phyloP scores from a whole-genome alignment of 2,329 filamentous ascomycete genomes.

The Fusarium metavorans region DNA sequence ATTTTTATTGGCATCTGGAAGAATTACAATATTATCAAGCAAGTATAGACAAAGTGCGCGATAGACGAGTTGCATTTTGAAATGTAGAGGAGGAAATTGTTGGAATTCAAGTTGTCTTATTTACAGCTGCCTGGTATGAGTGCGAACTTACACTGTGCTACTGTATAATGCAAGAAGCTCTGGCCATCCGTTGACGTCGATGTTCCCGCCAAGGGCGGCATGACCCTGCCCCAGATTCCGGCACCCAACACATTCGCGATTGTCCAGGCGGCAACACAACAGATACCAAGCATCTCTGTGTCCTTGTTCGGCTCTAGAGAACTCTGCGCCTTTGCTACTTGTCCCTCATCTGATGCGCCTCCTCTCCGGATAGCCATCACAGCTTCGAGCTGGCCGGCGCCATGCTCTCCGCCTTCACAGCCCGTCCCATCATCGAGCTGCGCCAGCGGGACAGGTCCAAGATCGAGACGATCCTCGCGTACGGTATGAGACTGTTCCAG shows the following conservation, averaged over 20 bases:
- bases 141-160: slow-evolving; percentile 37
- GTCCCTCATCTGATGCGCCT: slow-evolving; percentile 46
- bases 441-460: slow-evolving; percentile 94
- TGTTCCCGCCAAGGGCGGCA: slow-evolving; percentile 33
- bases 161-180: slow-evolving; percentile 43
- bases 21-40: slow-evolving; percentile 12
- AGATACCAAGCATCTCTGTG: slow-evolving; percentile 1
- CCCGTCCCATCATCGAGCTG: slow-evolving; percentile 96
- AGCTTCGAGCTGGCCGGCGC: slow-evolving; percentile 60
- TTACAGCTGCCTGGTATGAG: background rate
- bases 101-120: background rate
- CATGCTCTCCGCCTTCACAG: slow-evolving; percentile 98
- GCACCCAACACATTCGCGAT: slow-evolving; percentile 21
- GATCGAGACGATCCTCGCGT: slow-evolving; percentile 94
- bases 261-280: slow-evolving; percentile 12
- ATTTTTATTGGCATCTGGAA: slow-evolving; percentile 1
- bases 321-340: background rate
- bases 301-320: background rate
- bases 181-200: slow-evolving; percentile 49
- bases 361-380: slow-evolving; percentile 44
- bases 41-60: slow-evolving; percentile 27
- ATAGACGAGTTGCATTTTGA: slow-evolving; percentile 27
- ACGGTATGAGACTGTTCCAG: slow-evolving; percentile 68
- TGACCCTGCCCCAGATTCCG: slow-evolving; percentile 26
- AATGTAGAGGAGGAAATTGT: background rate